Percentiles rank a stretch among this genome's conserved stretches.
Conservation (phyloP, 179 eudicot genomes). For the Beta corolliflora region DNA sequence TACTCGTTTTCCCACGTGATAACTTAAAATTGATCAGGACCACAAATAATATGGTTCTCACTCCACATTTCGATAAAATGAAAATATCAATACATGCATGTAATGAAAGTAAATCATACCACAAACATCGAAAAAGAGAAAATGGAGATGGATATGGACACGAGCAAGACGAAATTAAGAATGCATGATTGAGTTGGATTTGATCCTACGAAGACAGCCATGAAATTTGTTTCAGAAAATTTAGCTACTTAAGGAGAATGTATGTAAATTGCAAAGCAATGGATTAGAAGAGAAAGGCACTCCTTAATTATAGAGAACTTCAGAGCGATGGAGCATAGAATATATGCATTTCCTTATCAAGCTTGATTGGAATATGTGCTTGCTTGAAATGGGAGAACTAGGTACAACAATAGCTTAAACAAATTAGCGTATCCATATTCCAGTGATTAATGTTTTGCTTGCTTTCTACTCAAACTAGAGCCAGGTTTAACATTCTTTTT, state of each 20-base stretch:
- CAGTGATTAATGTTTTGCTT: slow-evolving; percentile 17
- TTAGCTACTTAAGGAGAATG: background rate
- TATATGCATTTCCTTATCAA: slow-evolving; percentile 20
- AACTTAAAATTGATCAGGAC: too few relatives aligned
- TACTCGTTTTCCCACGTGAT: too few relatives aligned
- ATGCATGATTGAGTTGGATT: background rate
- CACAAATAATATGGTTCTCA: too few relatives aligned
- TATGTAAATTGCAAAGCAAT: too few relatives aligned
- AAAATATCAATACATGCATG: background rate
- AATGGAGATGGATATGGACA: background rate
- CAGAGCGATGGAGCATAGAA: background rate
- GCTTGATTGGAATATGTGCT: slow-evolving; percentile 40
- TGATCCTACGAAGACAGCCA: slow-evolving; percentile 14
- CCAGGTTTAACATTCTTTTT: background rate
- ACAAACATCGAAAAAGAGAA: background rate
- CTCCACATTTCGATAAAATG: background rate
- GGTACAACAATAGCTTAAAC: background rate
- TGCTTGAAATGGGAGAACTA: slow-evolving; percentile 19
- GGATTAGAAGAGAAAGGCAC: too few relatives aligned
- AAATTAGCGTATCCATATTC: background rate
- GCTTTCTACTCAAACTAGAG: slow-evolving; percentile 12
- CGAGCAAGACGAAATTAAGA: background rate
- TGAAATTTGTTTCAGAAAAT: background rate
- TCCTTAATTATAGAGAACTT: background rate
- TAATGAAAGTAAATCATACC: slow-evolving; percentile 16